Evolutionary conservation across 2,329 filamentous ascomycete species (phyloP).

Genomic region (Aspergillus sp.): DNA sequence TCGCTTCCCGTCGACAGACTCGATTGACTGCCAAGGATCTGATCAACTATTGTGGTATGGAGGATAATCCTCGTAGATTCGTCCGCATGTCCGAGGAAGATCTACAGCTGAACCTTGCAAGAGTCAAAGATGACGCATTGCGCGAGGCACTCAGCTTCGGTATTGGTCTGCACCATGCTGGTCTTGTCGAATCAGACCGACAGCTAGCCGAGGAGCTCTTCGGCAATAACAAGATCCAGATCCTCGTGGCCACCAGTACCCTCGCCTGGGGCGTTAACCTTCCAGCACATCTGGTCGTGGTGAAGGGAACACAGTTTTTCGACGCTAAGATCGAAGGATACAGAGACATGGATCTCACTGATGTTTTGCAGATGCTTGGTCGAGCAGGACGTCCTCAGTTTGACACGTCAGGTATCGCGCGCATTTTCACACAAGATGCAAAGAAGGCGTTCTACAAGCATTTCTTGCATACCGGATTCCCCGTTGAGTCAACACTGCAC

Average conservation of each 20-base stretch:
- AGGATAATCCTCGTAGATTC: constrained; percentile 93
- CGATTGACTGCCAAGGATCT: constrained; percentile 92
- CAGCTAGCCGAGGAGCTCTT: constrained; percentile 93
- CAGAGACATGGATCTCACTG: constrained; percentile 97
- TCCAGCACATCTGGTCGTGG: constrained; percentile 92
- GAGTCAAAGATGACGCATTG: constrained; percentile 90
- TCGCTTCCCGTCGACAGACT: constrained; percentile 92
- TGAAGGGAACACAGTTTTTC: constrained; percentile 97
- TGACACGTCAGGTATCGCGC: constrained; percentile 90
- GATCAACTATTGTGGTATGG: constrained; percentile 97
- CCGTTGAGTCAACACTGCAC: constrained; percentile 93
- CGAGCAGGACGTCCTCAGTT: constrained; percentile 95
- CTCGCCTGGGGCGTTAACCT: constrained; percentile 98
- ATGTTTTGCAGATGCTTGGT: constrained; percentile 96
- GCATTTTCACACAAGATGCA: constrained; percentile 94
- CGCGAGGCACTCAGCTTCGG: constrained; percentile 95
- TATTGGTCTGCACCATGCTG: constrained; percentile 95
- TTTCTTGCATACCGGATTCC: constrained; percentile 96
- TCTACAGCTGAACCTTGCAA: constrained; percentile 78
- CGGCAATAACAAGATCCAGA: constrained; percentile 96
- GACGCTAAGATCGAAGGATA: constrained; percentile 98
- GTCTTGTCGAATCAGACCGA: constrained; percentile 90
- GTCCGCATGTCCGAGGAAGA: constrained; percentile 94
- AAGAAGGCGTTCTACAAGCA: constrained; percentile 99
- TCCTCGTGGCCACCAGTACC: constrained; percentile 92